Percentiles rank a stretch among this genome's conserved stretches.
phyloP scores from a whole-genome alignment of 768 basidiomycete genomes.

The Termitomyces sp. region DNA sequence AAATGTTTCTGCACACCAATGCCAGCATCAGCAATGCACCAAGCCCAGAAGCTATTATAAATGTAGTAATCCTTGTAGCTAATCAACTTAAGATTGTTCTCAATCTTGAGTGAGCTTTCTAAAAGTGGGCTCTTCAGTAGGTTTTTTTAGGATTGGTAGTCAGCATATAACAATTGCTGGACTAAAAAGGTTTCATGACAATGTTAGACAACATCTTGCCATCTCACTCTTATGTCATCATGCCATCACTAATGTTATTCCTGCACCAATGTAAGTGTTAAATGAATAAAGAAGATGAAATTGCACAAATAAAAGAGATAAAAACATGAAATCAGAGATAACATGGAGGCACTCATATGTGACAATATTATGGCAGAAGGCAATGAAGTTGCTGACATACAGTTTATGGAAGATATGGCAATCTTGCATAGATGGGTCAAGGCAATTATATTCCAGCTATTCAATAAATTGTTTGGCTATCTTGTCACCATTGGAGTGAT shows the following conservation, averaged over 20 bases:
- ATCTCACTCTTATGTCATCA: conserved; percentile 59
- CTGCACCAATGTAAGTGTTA: too few relatives aligned
- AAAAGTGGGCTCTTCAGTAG: conserved; percentile 40
- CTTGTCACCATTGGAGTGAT: conserved; percentile 39
- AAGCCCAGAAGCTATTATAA: conserved; percentile 55
- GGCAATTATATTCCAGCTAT: conserved; percentile 44
- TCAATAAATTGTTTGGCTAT: conserved; percentile 40
- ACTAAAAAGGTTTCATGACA: conserved; percentile 68
- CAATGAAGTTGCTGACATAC: conserved; percentile 62
- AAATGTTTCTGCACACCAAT: conserved; percentile 62
- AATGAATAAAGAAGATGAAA: too few relatives aligned
- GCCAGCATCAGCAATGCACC: conserved; percentile 52
- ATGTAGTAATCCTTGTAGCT: conserved; percentile 10
- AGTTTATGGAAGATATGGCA: conserved; percentile 51
- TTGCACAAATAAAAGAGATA: too few relatives aligned
- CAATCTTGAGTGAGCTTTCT: conserved; percentile 67
- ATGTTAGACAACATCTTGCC: conserved; percentile 41
- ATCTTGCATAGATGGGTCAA: conserved; percentile 37
- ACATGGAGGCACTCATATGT: conserved; percentile 49
- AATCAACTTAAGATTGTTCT: too few relatives aligned
- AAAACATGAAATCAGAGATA: too few relatives aligned
- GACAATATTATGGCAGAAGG: conserved; percentile 54
- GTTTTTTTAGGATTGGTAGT: conserved; percentile 32
- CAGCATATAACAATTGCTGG: too few relatives aligned
- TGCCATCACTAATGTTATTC: conserved; percentile 77